phyloP scores from a whole-genome alignment of 805 yeast genomes.

The Teunomyces cretensis region DNA sequence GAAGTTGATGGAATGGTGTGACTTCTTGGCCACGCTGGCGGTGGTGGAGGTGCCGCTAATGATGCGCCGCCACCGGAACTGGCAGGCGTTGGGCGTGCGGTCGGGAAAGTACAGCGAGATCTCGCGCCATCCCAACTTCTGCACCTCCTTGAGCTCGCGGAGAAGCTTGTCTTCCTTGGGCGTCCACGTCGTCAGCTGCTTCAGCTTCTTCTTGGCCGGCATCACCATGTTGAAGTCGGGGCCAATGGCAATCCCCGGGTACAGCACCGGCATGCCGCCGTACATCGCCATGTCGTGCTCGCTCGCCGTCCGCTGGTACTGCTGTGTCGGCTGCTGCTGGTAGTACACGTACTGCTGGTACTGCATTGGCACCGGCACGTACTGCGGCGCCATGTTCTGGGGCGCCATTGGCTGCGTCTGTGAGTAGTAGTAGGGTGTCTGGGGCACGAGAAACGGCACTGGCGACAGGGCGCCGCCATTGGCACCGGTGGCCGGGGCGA shows the following conservation, averaged over 20 bases:
- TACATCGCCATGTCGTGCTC: neutral
- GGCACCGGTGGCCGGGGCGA: too few relatives aligned
- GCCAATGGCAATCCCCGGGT: slow-evolving; percentile 3
- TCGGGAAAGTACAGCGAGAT: slow-evolving; percentile 75
- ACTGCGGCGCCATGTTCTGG: neutral
- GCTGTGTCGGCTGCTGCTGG: neutral
- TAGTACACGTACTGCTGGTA: slow-evolving; percentile 1
- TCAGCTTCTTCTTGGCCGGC: slow-evolving; percentile 21
- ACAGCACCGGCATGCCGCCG: slow-evolving; percentile 1
- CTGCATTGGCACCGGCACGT: neutral
- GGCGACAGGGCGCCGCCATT: neutral
- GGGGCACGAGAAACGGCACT: neutral
- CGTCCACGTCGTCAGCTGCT: slow-evolving; percentile 61
- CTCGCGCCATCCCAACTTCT: slow-evolving; percentile 87
- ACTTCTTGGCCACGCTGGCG: slow-evolving; percentile 13
- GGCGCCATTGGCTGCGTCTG: slow-evolving; percentile 1
- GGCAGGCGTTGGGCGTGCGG: slow-evolving; percentile 70
- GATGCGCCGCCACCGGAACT: slow-evolving; percentile 73
- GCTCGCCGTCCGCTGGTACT: neutral
- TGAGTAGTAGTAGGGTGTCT: slow-evolving; percentile 1
- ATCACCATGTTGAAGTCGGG: neutral
- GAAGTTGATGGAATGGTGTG: slow-evolving; percentile 30
- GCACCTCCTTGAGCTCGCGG: slow-evolving; percentile 76
- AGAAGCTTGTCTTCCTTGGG: slow-evolving; percentile 71
- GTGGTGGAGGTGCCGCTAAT: slow-evolving; percentile 31